A percentile compares a stretch with the other conserved stretches of the same genome.
Conservation (phyloP, 2,329 filamentous ascomycete species). For the Neonectria neomacrospora region DNA sequence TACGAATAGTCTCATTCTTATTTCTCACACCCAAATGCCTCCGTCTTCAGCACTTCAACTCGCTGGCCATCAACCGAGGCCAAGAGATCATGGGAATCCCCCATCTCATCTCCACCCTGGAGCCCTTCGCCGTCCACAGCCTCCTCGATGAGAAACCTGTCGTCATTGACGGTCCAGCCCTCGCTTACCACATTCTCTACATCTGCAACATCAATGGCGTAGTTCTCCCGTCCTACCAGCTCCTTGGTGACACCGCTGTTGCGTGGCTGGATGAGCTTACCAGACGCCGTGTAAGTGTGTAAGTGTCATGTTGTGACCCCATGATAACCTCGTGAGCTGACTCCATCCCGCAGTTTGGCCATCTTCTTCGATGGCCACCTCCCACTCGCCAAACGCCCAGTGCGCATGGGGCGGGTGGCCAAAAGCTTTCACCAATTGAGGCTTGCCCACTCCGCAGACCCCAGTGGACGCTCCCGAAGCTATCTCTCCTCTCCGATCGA, state of each 20-base stretch:
- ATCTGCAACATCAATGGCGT: conserved; percentile 63
- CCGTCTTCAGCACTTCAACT: neutral
- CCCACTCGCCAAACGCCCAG: conserved; percentile 71
- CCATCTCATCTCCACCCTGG: conserved; percentile 63
- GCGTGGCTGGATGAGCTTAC: conserved; percentile 72
- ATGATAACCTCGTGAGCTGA: conserved; percentile 15
- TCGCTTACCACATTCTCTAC: conserved; percentile 79
- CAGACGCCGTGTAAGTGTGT: conserved; percentile 70
- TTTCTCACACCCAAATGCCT: neutral
- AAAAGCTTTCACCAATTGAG: conserved; percentile 66
- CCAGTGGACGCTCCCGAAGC: conserved; percentile 40
- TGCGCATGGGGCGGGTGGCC: conserved; percentile 70
- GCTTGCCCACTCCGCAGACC: conserved; percentile 54
- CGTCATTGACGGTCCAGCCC: conserved; percentile 80
- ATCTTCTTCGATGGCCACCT: conserved; percentile 91
- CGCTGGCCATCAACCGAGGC: neutral
- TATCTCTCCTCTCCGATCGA: conserved; percentile 33
- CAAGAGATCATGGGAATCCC: conserved; percentile 67
- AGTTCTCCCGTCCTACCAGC: conserved; percentile 69
- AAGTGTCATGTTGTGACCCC: conserved; percentile 37
- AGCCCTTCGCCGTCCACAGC: conserved; percentile 60
- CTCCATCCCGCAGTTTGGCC: conserved; percentile 52
- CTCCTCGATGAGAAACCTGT: conserved; percentile 56
- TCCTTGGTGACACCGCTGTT: conserved; percentile 69
- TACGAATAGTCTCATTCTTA: neutral